Evolutionary conservation across 164 flowering plant genomes (phyloP).

Genomic region (Saururus chinensis): DNA sequence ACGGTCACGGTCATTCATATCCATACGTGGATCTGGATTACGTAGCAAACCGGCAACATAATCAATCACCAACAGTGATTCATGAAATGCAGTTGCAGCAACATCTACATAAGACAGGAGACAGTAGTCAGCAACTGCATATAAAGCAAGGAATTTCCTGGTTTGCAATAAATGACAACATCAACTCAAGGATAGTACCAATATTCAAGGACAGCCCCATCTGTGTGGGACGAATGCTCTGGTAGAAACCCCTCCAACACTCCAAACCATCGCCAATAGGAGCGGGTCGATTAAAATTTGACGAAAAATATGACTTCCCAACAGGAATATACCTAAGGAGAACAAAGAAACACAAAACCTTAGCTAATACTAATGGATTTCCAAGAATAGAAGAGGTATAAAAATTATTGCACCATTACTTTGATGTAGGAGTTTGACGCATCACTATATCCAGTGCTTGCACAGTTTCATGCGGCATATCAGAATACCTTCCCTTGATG

Average conservation of each 20-base stretch:
- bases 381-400: neutral
- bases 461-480: slow-evolving; percentile 57
- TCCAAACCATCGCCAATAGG: slow-evolving; percentile 52
- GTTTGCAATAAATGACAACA: no score
- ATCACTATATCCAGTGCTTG: slow-evolving; percentile 69
- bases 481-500: slow-evolving; percentile 27
- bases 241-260: slow-evolving; percentile 71
- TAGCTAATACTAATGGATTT: neutral
- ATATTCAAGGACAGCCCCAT: slow-evolving; percentile 78
- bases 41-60: slow-evolving; percentile 29
- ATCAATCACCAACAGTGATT: slow-evolving; percentile 42
- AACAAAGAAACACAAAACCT: neutral
- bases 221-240: slow-evolving; percentile 70
- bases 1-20: slow-evolving; percentile 47
- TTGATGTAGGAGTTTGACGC: slow-evolving; percentile 28
- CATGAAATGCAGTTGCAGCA: slow-evolving; percentile 59
- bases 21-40: slow-evolving; percentile 17
- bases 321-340: slow-evolving; percentile 25
- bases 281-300: slow-evolving; percentile 17
- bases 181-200: slow-evolving; percentile 36
- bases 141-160: neutral
- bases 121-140: no score
- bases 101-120: slow-evolving; percentile 39
- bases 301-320: slow-evolving; percentile 57
- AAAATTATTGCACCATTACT: slow-evolving; percentile 11